Evolutionary conservation across 306 rosid species (phyloP), one percentile per base, ranked within the genome.

Genomic region (Fragaria ananassa): DNA sequence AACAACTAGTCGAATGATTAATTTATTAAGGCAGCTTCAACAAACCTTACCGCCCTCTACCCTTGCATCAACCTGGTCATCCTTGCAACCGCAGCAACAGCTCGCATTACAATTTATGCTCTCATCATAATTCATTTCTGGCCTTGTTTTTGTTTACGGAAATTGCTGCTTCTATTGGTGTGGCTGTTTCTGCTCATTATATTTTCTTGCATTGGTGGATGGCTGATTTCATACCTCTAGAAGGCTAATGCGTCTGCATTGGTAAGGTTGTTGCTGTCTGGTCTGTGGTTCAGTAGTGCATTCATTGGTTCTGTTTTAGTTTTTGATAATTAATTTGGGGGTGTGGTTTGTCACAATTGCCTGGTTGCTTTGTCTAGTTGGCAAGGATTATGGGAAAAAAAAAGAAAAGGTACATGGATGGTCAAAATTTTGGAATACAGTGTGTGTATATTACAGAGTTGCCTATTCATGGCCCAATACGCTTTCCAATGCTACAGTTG

Each of bases 11-110:
- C 83, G 92, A 9, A 90, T 90, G 92, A 34, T 88, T 56, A 88
- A 61, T 85, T 73, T 90, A 47, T 84, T 90, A 44, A 84, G 84
- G 83, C 96, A 90, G 81, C 92, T 90, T 72, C 96, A 86, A 77
- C 91, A 90, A 79, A 90, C 96, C 51, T 74, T 90, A 71, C 92
- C 93, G 3, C 93, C 96, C 0, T 27, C 87, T 46, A 85, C 92
- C 25, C 84, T 90, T 21, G 96, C 88, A 17, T 86, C 96, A 29
- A 86, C 96, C 14, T 88, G 87, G 88, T 86, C 92, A 19, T 88
- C 96, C 69, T 86, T 90, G 91, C 92, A 85, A 79, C 96, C 96
- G 5, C 96, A 90, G 75, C 92, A 86, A 49, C 96, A 88, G 78
- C 88, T 90, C 80, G 92, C 92, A 7, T 74, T 90, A 69, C 96